Base-by-base conservation (phyloP, 805 yeast species). In the Zygosaccharomyces siamensis region DNA sequence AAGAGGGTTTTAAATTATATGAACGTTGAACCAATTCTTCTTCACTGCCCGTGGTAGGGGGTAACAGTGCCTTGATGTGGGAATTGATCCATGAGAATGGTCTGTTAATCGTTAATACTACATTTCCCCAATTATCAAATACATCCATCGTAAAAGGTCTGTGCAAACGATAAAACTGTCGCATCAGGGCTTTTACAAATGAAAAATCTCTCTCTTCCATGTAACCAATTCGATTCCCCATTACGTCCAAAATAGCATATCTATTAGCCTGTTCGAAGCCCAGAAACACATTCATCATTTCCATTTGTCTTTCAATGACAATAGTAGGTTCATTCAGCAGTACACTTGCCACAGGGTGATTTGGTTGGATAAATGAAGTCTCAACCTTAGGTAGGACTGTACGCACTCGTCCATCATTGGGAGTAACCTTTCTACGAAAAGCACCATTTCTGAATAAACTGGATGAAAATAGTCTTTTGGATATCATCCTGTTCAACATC, bases 181-280 rank as follows among this genome's bases (percentile, higher is more conserved):
- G 74, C 67, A 87, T 77, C n/a, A 92, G 66, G 45, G 82, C 77
- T 60, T 84, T 83, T 43, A 77, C 56, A 24, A 86, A 61, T 2
- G 92, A 87, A 45, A 80, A 70, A 58, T 89, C 96, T 57, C 86
- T 79, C 63, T 93, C 99, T 49, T 79, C 74, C 81, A 92, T 80
- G 63, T 74, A 83, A 0, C 97, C 99, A 6, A 93, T 61, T 45
- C 79, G 81, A 46, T 79, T 73, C 0, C 98, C 98, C 53, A 72
- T 57, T 0, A 85, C 76, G 64, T 88, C 85, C 80, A 83, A 75
- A 39, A 93, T 76, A 10, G 73, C 75, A 62, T 92, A 92, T 54
- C 76, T 72, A 63, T 90, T 92, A 1, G 93, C 88, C 69, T 93
- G 98, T 64, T 92, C 98, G 59, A 86, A 88, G 1, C 97, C 97